phyloP scores from a whole-genome alignment of 78 protist genomes.

The Bodo saltans region DNA sequence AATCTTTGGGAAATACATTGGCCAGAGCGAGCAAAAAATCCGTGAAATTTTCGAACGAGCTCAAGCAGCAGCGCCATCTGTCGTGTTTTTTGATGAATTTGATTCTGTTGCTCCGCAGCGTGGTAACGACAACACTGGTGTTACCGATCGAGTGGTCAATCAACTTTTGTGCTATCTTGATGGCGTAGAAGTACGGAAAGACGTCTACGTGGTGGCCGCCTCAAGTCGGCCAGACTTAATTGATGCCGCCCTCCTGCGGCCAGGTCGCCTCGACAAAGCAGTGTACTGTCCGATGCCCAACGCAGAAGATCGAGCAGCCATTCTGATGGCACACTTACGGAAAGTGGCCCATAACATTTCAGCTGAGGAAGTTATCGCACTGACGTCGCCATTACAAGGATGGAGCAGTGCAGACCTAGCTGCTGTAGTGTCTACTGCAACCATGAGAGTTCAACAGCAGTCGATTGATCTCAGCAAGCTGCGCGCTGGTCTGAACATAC shows the following conservation, averaged over 20 bases:
- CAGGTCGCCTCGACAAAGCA: constrained; percentile 85
- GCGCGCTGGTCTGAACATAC: not conserved
- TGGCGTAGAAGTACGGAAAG: constrained; percentile 77
- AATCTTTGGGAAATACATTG: constrained; percentile 86
- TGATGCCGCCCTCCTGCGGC: constrained; percentile 92
- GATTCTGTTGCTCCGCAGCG: constrained; percentile 80
- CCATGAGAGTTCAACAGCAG: not conserved
- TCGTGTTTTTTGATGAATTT: constrained; percentile 90
- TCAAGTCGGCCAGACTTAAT: constrained; percentile 78
- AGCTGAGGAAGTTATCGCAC: not conserved
- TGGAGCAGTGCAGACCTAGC: constrained; percentile 8
- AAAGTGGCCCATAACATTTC: not conserved
- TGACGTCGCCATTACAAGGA: constrained; percentile 3
- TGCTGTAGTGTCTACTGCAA: not conserved
- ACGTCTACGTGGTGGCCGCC: constrained; percentile 84
- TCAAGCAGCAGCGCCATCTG: constrained; percentile 75
- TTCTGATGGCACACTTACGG: not conserved
- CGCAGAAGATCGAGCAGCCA: not conserved
- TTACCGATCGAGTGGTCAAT: constrained; percentile 92
- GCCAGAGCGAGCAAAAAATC: constrained; percentile 73
- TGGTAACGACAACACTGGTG: constrained; percentile 76
- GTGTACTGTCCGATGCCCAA: constrained; percentile 60
- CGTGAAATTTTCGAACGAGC: constrained; percentile 81
- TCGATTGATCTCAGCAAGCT: not conserved
- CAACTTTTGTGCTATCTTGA: constrained; percentile 83